phyloP scores from a whole-genome alignment of 805 yeast genomes.

The Wickerhamiella azymoides region DNA sequence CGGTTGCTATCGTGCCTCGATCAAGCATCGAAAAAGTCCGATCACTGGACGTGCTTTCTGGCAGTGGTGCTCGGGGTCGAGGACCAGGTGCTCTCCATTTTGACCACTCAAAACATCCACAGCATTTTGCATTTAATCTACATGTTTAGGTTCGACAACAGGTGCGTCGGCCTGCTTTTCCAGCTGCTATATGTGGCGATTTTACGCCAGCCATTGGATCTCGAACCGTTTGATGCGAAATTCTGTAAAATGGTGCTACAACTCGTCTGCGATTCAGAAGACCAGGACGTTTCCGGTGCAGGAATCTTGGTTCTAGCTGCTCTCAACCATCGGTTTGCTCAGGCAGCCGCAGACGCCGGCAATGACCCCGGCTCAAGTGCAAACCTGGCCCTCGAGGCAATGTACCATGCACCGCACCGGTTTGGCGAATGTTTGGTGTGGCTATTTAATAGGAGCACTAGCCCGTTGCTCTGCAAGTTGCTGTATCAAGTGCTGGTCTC shows the following conservation, averaged over 20 bases:
- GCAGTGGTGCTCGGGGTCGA: slow-evolving; percentile 4
- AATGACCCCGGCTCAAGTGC: slow-evolving; percentile 6
- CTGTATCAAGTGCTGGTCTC: slow-evolving; percentile 62
- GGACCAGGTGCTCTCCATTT: neutral
- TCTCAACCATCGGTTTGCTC: slow-evolving; percentile 75
- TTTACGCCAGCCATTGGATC: neutral
- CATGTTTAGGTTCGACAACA: slow-evolving; percentile 26
- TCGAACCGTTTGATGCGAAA: slow-evolving; percentile 30
- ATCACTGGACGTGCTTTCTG: slow-evolving; percentile 1
- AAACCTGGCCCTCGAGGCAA: slow-evolving; percentile 43
- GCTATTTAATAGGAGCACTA: slow-evolving; percentile 64
- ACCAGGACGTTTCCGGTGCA: slow-evolving; percentile 22
- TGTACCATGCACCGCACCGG: slow-evolving; percentile 35
- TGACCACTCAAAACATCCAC: slow-evolving; percentile 3
- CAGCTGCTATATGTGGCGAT: slow-evolving; percentile 32
- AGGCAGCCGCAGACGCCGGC: slow-evolving; percentile 19
- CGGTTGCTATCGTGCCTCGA: slow-evolving; percentile 6
- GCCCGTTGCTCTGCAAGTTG: slow-evolving; percentile 66
- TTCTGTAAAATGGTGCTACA: slow-evolving; percentile 15
- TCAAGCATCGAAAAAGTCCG: neutral
- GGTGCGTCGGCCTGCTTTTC: slow-evolving; percentile 32
- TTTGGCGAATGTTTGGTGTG: slow-evolving; percentile 60
- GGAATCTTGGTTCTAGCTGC: slow-evolving; percentile 59
- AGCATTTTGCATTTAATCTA: slow-evolving; percentile 31
- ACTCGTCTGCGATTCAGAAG: neutral